These are phyloP conservation scores for Canna indica DNA, from an alignment of 176 grass and related monocot species.

Conservation along the genomic window DNA sequence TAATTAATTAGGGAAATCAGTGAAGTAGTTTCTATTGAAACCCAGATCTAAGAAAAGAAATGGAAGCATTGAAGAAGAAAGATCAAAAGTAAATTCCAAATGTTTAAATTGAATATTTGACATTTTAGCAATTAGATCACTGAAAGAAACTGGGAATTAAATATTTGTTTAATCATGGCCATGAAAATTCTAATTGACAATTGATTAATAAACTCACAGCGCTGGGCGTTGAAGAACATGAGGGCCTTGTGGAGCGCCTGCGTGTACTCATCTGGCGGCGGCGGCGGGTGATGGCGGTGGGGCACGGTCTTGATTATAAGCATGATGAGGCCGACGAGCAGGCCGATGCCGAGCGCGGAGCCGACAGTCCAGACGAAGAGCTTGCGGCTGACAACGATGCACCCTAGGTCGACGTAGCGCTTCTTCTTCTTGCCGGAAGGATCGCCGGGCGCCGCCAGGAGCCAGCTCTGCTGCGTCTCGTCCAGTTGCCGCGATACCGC, in stretches of 20 bases:
- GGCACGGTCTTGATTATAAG: constrained; percentile 1
- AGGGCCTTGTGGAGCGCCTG: constrained; percentile 6
- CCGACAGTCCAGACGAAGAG: constrained; percentile 3
- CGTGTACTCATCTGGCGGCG: constrained; percentile 2
- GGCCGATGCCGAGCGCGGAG: not conserved
- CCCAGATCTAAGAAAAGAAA: too few species aligned
- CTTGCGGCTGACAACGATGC: constrained; percentile 10
- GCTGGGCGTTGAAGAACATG: constrained; percentile 11
- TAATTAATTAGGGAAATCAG: too few species aligned
- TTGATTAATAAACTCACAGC: not conserved
- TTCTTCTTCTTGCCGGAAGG: constrained; percentile 1
- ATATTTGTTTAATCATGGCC: too few species aligned
- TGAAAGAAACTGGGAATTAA: too few species aligned
- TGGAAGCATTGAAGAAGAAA: not conserved
- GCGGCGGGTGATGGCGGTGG: not conserved
- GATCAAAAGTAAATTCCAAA: too few species aligned
- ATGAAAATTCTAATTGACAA: not conserved
- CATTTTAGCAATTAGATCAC: too few species aligned
- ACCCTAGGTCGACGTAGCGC: constrained; percentile 10
- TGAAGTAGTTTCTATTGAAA: too few species aligned
- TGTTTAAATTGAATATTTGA: too few species aligned
- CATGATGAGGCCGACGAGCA: constrained; percentile 3
- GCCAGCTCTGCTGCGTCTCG: constrained; percentile 24
- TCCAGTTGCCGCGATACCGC: constrained; percentile 21
- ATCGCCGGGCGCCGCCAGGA: constrained; percentile 6